Evolutionary conservation across 129 eudicot genomes (phyloP), one percentile per base, ranked within the genome.

Genomic region (Pulicaria dysenterica): DNA sequence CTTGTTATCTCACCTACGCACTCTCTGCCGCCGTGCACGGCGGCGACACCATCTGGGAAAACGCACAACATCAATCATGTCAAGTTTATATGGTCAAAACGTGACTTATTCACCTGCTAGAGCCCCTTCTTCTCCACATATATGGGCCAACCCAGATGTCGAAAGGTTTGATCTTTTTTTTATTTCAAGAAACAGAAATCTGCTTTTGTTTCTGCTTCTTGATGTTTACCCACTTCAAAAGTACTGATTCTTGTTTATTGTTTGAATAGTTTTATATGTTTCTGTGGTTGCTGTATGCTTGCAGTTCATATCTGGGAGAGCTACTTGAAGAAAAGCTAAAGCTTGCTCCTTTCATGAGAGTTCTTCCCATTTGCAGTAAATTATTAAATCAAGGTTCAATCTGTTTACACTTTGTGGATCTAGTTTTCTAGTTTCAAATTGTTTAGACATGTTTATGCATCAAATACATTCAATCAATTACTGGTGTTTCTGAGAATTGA

Each of bases 81-180:
- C 97, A 69, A 87, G 87, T 80, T 59, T 91, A 45, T 91, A 88
- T 47, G 68, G 67, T 54, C 89, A 86, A 55, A 84, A 82, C 77
- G 37, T 81, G 62, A 86, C 74, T 78, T 91, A 78, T 76, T 88
- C 95, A 8, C 97, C 97, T 7, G 92, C 97, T 5, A 78, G 97
- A 82, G 80, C 80, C 67, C 67, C 82, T 62, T 79, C 81, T 50
- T 88, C 97, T 65, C 92, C 96, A n/a, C 89, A 84, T 60, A 77
- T 86, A 59, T 84, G 95, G 81, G 75, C 83, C 74, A 85, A 89
- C 67, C 66, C 88, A 39, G 90, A 89, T 86, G 88, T 81, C 36
- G 97, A 91, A 40, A 84, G 82, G 97, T 91, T 16, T 66, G 9
- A 77, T 70, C 9, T 49, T 66, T 66, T 63, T 65, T 12, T 54